Conservation (phyloP, 352 stramenopile genomes). For the Phytophthora sansomeana region DNA sequence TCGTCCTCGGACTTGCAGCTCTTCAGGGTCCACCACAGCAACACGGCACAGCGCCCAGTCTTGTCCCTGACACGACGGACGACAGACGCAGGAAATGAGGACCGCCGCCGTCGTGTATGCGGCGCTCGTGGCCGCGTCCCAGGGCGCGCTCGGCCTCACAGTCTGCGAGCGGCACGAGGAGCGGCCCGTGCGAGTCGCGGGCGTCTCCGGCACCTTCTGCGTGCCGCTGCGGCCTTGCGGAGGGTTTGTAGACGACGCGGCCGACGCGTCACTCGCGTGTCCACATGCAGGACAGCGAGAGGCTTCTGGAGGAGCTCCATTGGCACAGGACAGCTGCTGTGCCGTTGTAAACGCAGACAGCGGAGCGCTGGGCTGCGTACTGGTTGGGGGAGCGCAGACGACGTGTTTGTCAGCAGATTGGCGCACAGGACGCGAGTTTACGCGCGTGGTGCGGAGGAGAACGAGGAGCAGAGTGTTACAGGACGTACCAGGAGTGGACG, state of each 20-base stretch:
- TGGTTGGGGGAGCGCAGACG: slow-evolving; percentile 19
- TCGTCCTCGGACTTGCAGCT: too few relatives aligned
- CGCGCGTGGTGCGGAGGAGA: slow-evolving; percentile 18
- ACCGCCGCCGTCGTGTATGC: slow-evolving; percentile 23
- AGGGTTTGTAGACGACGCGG: slow-evolving; percentile 17
- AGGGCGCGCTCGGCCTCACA: neutral
- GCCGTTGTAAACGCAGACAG: slow-evolving; percentile 36
- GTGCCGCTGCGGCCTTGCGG: slow-evolving; percentile 43
- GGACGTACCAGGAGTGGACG: slow-evolving; percentile 15
- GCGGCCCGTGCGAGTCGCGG: slow-evolving; percentile 41
- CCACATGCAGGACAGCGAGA: slow-evolving; percentile 39
- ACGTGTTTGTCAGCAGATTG: slow-evolving; percentile 41
- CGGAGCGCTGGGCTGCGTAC: slow-evolving; percentile 46
- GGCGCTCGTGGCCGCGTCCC: slow-evolving; percentile 14
- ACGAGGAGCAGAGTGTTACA: slow-evolving; percentile 19
- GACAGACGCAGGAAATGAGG: slow-evolving; percentile 19
- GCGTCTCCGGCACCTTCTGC: slow-evolving; percentile 49
- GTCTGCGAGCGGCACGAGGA: slow-evolving; percentile 18
- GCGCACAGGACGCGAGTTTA: slow-evolving; percentile 10
- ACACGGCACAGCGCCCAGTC: too few relatives aligned
- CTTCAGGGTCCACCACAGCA: too few relatives aligned
- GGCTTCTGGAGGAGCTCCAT: slow-evolving; percentile 15
- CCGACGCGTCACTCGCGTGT: slow-evolving; percentile 37
- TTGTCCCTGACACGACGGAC: neutral
- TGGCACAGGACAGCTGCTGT: slow-evolving; percentile 55